Percentiles rank a stretch among this genome's conserved stretches.
phyloP scores from a whole-genome alignment of 345 rosid species.

The Dovyalis caffra region DNA sequence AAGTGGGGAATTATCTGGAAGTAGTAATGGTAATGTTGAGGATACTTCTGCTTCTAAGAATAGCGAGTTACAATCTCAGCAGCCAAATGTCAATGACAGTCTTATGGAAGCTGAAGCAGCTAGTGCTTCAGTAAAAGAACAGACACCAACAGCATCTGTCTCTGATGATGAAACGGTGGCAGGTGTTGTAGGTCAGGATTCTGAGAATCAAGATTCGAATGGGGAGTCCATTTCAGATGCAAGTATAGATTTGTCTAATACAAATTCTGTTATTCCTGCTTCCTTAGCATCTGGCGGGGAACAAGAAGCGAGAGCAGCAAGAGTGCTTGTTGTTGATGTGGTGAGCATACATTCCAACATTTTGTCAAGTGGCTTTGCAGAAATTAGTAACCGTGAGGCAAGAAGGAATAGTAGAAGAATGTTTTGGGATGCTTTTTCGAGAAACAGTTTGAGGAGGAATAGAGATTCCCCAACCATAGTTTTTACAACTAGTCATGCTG shows the following conservation, averaged over 20 bases:
- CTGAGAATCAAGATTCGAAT: background rate
- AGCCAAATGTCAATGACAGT: background rate
- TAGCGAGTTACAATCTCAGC: background rate
- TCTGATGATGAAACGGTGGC: background rate
- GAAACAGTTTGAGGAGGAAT: conserved; percentile 19
- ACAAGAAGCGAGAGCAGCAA: conserved; percentile 8
- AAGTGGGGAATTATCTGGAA: conserved; percentile 7
- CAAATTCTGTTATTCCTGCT: conserved; percentile 7
- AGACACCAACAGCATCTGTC: background rate
- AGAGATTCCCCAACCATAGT: conserved; percentile 14
- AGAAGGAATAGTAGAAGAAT: conserved; percentile 21
- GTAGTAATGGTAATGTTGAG: background rate
- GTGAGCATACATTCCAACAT: conserved; percentile 22
- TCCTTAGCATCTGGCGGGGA: conserved; percentile 2
- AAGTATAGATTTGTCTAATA: background rate
- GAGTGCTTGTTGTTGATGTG: conserved; percentile 22
- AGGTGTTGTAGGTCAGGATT: background rate
- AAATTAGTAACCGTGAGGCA: conserved; percentile 18
- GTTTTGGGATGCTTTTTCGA: conserved; percentile 25
- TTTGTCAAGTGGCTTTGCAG: conserved; percentile 15
- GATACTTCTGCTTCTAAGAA: background rate
- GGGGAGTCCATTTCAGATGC: background rate
- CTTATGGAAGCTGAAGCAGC: background rate
- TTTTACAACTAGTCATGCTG: conserved; percentile 21
- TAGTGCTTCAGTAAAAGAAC: background rate